These are phyloP conservation scores for Ganoderma lingzhi DNA, from an alignment of 1,284 basidiomycete species.

Conservation along the genomic window DNA sequence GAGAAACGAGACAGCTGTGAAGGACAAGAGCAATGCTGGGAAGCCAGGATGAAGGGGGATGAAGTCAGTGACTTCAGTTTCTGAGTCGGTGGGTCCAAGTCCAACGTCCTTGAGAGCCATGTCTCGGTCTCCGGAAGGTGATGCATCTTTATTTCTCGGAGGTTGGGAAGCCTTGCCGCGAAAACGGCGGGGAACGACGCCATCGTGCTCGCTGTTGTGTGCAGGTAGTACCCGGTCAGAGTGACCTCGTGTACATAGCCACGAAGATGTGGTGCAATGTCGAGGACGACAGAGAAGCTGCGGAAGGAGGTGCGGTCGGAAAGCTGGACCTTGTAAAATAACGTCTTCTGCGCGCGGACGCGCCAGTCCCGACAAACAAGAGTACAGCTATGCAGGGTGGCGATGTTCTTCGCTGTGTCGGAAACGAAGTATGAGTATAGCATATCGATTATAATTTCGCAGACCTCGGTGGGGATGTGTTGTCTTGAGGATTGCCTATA, in stretches of 20 bases:
- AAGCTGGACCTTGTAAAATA: not conserved
- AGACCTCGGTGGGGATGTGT: not conserved
- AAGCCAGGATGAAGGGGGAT: too few species aligned
- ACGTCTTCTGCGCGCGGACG: not conserved
- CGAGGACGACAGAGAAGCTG: not conserved
- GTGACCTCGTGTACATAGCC: not conserved
- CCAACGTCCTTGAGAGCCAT: not conserved
- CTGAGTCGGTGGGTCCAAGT: too few species aligned
- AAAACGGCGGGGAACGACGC: not conserved
- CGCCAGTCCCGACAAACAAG: not conserved
- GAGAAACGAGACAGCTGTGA: too few species aligned
- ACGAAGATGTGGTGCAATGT: not conserved
- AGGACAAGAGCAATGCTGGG: too few species aligned
- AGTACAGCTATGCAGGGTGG: not conserved
- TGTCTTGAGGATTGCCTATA: not conserved
- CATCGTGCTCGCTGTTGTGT: not conserved
- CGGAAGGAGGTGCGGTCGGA: not conserved
- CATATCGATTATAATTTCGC: slow-evolving; percentile 1
- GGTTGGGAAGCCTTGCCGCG: not conserved
- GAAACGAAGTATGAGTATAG: not conserved
- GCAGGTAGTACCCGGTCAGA: not conserved
- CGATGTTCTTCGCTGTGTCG: not conserved
- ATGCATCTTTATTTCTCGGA: not conserved
- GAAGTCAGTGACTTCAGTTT: too few species aligned
- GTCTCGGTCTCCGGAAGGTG: not conserved